Evolutionary conservation across 495 filamentous ascomycete species (phyloP).

Genomic region (Xylaria curta): DNA sequence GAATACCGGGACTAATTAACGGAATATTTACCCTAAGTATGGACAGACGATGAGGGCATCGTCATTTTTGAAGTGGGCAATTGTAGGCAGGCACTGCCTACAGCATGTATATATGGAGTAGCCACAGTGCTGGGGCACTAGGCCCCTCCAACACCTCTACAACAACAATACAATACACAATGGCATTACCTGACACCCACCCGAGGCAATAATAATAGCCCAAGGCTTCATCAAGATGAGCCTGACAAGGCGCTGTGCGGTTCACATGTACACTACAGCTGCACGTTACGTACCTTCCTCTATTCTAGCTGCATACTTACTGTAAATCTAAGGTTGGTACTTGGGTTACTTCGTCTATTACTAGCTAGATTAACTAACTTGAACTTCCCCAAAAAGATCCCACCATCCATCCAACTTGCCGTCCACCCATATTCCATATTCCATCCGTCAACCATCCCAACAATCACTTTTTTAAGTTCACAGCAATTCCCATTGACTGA

Average conservation of each 20-base stretch:
- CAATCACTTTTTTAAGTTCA: constrained; percentile 13
- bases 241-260: constrained; percentile 13
- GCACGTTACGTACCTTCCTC: background rate
- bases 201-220: constrained; percentile 2
- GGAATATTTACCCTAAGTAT: too few relatives aligned
- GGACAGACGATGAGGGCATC: too few relatives aligned
- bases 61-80: too few relatives aligned
- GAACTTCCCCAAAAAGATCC: constrained; percentile 4
- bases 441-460: constrained; percentile 3
- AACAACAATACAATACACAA: too few relatives aligned
- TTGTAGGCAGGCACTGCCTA: too few relatives aligned
- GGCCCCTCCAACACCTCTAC: too few relatives aligned
- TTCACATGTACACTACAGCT: background rate
- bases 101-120: too few relatives aligned
- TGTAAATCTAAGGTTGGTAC: background rate
- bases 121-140: too few relatives aligned
- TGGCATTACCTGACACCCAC: too few relatives aligned
- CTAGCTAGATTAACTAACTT: background rate
- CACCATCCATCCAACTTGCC: background rate
- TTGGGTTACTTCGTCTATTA: background rate
- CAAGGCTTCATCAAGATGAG: constrained; percentile 19
- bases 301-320: background rate
- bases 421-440: background rate
- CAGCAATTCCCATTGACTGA: constrained; percentile 4
- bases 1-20: too few relatives aligned